Evolutionary conservation across 495 filamentous ascomycete species (phyloP), one percentile per base, ranked within the genome.

Genomic region (Tuber umbilicatum): DNA sequence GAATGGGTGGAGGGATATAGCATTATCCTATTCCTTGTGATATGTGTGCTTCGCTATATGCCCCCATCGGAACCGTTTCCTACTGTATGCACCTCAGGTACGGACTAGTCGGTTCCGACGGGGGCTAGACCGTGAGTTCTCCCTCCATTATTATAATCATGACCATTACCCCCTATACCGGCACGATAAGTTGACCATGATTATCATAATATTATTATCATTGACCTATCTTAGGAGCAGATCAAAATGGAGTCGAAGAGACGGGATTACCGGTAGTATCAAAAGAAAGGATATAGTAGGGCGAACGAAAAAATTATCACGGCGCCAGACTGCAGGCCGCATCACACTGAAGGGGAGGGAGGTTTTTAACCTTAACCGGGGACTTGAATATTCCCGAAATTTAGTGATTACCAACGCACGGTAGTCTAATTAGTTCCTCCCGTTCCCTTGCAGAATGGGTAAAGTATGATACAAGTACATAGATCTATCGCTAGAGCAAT

Each of bases 41-140:
- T 5, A 31, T 3, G 12, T 17, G 42, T 17, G 42, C n/a, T 79
- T 79, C 69, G 77, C 76, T 78, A 79, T 69, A 72, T 72, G 73
- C 70, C 77, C 73, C 72, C 77, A 69, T 78, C 72, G 75, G 72
- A 78, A 78, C 75, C 75, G 69, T 74, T 78, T 74, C 43, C 72
- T 50, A 69, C 71, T 72, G 40, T 45, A 42, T 39, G 71, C 70
- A 72, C 75, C 47, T 69, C 75, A 74, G 72, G 77, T 69, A 79
- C 75, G 77, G 77, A 74, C 71, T 75, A 79, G 77, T 74, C 72
- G 45, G 77, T 69, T 78, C 75, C 55, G 10, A 21, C 23, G 23
- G 47, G 47, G 23, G 21, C 19, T 50, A 19, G 21, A 50, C 45
- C 10, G 21, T n/a, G 7, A n/a, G 21, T n/a, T 10, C 45, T 10